These are phyloP conservation scores for Angophora floribunda DNA, from an alignment of 345 rosid genomes.

Conservation along the genomic window DNA sequence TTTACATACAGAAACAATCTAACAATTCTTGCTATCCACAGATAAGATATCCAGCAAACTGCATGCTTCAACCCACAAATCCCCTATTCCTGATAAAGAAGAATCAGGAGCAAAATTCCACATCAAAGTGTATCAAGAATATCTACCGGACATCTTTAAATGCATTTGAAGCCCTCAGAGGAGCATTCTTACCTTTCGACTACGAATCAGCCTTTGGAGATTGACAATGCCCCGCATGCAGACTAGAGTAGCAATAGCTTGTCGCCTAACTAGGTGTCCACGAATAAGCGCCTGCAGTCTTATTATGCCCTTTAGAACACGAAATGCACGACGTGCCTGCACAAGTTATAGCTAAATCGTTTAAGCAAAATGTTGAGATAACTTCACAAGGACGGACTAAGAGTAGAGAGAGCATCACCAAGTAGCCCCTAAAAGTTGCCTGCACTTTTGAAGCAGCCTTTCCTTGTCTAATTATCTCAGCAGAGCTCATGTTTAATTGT, in stretches of 20 bases:
- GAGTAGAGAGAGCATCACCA: neutral
- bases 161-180: neutral
- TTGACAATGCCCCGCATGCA: neutral
- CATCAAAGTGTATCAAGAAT: neutral
- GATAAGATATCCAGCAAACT: neutral
- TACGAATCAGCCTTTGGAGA: slow-evolving; percentile 1
- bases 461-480: neutral
- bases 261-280: slow-evolving; percentile 36
- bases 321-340: slow-evolving; percentile 11
- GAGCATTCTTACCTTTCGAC: neutral
- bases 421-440: slow-evolving; percentile 10
- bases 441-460: slow-evolving; percentile 5
- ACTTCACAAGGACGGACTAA: neutral
- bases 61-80: neutral
- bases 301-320: slow-evolving; percentile 28
- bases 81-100: neutral
- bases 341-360: neutral
- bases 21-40: neutral
- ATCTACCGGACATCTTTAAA: neutral
- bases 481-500: neutral
- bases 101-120: neutral
- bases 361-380: neutral
- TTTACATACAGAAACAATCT: neutral
- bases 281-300: slow-evolving; percentile 36
- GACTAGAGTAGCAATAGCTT: slow-evolving; percentile 15